Evolutionary conservation across 306 rosid genomes (phyloP), one percentile per base, ranked within the genome.

Genomic region (Hylodesmum podocarpum): DNA sequence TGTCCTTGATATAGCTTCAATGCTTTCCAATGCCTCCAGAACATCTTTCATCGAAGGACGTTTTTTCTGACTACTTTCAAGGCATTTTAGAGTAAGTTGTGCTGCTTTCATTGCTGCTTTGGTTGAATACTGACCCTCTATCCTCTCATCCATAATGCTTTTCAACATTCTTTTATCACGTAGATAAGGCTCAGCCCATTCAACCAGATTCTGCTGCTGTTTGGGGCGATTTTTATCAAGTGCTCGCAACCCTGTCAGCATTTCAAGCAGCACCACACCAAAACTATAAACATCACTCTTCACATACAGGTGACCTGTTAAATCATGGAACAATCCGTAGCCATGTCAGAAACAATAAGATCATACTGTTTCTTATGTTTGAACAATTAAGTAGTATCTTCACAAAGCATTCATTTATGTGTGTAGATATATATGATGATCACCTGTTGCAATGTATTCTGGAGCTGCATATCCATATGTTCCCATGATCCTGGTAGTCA

Each of bases 231-330:
- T 80, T 34, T 13, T 3, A 75, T 92, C 97, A 6, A 84, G 61
- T 70, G 96, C 97, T 27, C 88, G 74, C 53, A 87, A 61, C 12
- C 98, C 97, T 21, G 96, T 90, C 77, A 95, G 66, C 78, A 95
- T 72, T 82, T 95, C 97, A 2, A 95, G 97, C 73, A 90, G 80
- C 64, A 95, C 93, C 8, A 92, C 98, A 13, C 98, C 98, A 33
- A 90, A 95, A 3, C 96, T 96, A 40, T 95, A 95, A 22, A 92
- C 97, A 24, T 95, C 97, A 61, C 98, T 95, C 78, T 92, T 90
- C 12, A 92, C 96, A 37, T 90, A 95, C 76, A 95, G 75, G 83
- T 92, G 97, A 1, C 98, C 98, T 95, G 91, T 85, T 78, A 1
- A 78, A 66, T 10, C 19, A 66, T 29, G 6, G 19, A 18, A 28